Conservation (phyloP, 371 early-diverging fungal species). For the Apophysomyces ossiformis region DNA sequence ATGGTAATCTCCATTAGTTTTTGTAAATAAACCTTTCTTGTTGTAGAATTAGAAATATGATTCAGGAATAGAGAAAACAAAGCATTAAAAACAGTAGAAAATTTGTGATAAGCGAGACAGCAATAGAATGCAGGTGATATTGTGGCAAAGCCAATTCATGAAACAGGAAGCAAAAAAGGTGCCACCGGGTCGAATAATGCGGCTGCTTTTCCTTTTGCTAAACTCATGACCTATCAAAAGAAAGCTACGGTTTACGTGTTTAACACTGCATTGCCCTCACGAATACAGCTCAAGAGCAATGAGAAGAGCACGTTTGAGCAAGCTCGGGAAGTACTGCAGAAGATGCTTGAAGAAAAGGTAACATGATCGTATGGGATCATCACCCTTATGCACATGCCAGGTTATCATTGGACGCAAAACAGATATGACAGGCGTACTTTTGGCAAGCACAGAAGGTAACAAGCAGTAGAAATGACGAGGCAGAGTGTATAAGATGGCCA, state of each 20-base stretch:
- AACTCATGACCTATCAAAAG: conserved; percentile 54
- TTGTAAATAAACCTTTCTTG: conserved; percentile 1
- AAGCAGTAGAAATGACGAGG: neutral
- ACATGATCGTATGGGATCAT: conserved; percentile 32
- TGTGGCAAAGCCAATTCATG: too few species aligned
- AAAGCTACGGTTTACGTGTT: conserved; percentile 66
- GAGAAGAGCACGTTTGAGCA: conserved; percentile 48
- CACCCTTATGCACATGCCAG: conserved; percentile 13
- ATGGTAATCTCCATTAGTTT: conserved; percentile 35
- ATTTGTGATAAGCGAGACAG: too few species aligned
- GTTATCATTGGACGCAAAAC: conserved; percentile 39
- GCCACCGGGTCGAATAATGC: too few species aligned
- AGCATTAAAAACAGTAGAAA: too few species aligned
- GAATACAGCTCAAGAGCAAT: conserved; percentile 31
- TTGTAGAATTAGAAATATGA: neutral
- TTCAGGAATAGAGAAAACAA: too few species aligned
- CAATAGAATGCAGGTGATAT: too few species aligned
- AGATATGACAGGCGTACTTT: conserved; percentile 42
- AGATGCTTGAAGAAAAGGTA: conserved; percentile 43
- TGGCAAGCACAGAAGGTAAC: conserved; percentile 45
- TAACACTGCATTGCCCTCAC: conserved; percentile 61
- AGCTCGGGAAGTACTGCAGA: conserved; percentile 45
- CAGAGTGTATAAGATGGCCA: neutral
- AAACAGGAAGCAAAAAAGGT: too few species aligned
- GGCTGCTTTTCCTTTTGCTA: too few species aligned